These are phyloP conservation scores for Coemansia sp. DNA, from an alignment of 192 early-diverging fungal genomes.

Conservation along the genomic window DNA sequence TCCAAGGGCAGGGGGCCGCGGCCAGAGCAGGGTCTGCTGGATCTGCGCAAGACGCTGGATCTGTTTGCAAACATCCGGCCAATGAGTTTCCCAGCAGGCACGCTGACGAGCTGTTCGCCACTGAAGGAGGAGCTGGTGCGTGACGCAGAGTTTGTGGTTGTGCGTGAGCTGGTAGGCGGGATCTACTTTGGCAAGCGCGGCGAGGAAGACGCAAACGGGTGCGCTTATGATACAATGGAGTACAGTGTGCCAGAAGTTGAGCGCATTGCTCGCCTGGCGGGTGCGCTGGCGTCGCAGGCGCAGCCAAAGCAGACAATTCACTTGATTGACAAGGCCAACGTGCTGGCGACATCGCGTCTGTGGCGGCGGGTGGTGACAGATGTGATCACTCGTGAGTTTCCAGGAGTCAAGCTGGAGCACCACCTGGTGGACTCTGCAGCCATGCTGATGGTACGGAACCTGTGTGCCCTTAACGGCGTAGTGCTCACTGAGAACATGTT, in stretches of 20 bases:
- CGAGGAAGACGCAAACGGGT: conserved; percentile 80
- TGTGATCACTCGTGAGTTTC: conserved; percentile 86
- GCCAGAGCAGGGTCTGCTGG: conserved; percentile 92
- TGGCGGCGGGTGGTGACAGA: conserved; percentile 95
- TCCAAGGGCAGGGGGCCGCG: conserved; percentile 72
- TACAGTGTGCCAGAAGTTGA: conserved; percentile 89
- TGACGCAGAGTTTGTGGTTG: conserved; percentile 87
- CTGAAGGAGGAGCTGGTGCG: conserved; percentile 88
- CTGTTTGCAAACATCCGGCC: conserved; percentile 97
- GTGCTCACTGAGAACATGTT: conserved; percentile 99
- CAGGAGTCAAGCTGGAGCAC: conserved; percentile 80
- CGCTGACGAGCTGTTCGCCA: conserved; percentile 80
- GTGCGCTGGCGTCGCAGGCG: conserved; percentile 72
- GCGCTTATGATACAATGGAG: conserved; percentile 91
- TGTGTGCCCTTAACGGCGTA: conserved; percentile 87
- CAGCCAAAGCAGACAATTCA: conserved; percentile 85
- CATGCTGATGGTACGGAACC: conserved; percentile 95
- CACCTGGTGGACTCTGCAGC: conserved; percentile 96
- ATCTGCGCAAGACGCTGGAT: conserved; percentile 87
- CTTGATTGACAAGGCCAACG: conserved; percentile 99
- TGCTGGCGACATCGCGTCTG: conserved; percentile 93
- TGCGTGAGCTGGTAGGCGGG: conserved; percentile 95
- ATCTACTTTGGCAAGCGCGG: conserved; percentile 95
- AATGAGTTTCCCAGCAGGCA: conserved; percentile 84
- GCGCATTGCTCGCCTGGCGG: conserved; percentile 95